Conservation (phyloP, 768 basidiomycete species). For the Rhodotorula sphaerocarpa region DNA sequence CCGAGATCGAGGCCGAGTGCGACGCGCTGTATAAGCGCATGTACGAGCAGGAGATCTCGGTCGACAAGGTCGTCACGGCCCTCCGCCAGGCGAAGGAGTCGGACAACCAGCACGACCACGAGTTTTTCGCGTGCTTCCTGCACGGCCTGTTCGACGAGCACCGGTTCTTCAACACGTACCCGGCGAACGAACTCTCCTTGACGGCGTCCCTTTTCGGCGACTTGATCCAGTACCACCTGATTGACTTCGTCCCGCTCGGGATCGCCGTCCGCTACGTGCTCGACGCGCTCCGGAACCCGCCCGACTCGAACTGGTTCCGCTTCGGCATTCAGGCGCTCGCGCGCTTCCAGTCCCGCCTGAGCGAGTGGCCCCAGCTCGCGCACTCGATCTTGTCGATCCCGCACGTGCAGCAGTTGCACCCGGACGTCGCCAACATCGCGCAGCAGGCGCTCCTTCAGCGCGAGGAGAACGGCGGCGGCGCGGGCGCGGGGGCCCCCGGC, state of each 20-base stretch:
- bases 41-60: conserved; percentile 89
- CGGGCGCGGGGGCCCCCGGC: conserved; percentile 4
- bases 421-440: conserved; percentile 50
- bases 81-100: conserved; percentile 80
- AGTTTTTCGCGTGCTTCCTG: conserved; percentile 98
- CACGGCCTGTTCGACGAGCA: conserved; percentile 99
- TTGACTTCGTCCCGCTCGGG: conserved; percentile 86
- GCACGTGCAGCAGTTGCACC: conserved; percentile 72
- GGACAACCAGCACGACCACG: conserved; percentile 73
- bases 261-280: conserved; percentile 95
- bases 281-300: conserved; percentile 81
- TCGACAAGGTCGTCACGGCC: conserved; percentile 85
- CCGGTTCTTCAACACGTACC: conserved; percentile 97
- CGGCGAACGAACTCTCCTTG: conserved; percentile 85
- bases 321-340: conserved; percentile 87
- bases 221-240: conserved; percentile 82
- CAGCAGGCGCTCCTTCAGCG: conserved; percentile 33
- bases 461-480: conserved; percentile 36
- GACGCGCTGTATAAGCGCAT: conserved; percentile 95
- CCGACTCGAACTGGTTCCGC: conserved; percentile 86
- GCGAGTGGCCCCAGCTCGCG: conserved; percentile 88
- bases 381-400: conserved; percentile 79
- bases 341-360: conserved; percentile 74
- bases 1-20: conserved; percentile 85
- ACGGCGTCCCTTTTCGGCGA: conserved; percentile 94